Percentiles rank a stretch among this genome's conserved stretches.
Evolutionary conservation across 208 protist genomes (phyloP).

Genomic region (Naegleria lovaniensis): DNA sequence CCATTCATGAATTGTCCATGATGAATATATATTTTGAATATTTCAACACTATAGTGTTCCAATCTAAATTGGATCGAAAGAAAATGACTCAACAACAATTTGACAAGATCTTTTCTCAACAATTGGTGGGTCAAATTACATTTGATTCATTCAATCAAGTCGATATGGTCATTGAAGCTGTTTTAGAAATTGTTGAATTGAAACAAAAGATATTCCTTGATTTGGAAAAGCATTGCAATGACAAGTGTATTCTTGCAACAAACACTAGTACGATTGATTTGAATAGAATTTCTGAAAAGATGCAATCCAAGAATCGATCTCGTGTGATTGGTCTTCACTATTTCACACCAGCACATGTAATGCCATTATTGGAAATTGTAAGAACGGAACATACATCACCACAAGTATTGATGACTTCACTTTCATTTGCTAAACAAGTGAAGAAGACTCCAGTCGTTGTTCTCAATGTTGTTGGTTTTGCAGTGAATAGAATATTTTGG

Average conservation of each 20-base stretch:
- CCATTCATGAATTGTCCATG: too few species aligned
- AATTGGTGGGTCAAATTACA: conserved; percentile 41
- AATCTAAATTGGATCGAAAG: conserved; percentile 29
- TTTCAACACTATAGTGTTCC: too few species aligned
- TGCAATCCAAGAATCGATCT: conserved; percentile 47
- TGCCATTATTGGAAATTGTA: conserved; percentile 84
- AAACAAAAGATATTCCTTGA: conserved; percentile 78
- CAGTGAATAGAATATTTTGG: conserved; percentile 70
- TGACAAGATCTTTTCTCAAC: not conserved
- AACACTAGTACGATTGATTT: conserved; percentile 86
- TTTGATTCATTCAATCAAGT: conserved; percentile 49
- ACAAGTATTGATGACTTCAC: conserved; percentile 61
- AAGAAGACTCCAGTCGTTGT: conserved; percentile 86
- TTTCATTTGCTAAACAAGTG: conserved; percentile 63
- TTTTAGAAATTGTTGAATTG: conserved; percentile 75
- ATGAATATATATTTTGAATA: too few species aligned
- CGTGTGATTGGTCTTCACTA: conserved; percentile 84
- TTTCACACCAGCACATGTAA: conserved; percentile 83
- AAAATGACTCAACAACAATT: conserved; percentile 25
- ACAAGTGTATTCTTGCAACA: conserved; percentile 70
- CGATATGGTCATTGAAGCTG: conserved; percentile 83
- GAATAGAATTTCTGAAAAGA: conserved; percentile 64
- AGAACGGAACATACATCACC: conserved; percentile 59
- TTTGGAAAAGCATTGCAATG: conserved; percentile 60
- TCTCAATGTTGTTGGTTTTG: conserved; percentile 66